phyloP scores from a whole-genome alignment of 1,139 yeast genomes.

The Blastobotrys arbuscula region DNA sequence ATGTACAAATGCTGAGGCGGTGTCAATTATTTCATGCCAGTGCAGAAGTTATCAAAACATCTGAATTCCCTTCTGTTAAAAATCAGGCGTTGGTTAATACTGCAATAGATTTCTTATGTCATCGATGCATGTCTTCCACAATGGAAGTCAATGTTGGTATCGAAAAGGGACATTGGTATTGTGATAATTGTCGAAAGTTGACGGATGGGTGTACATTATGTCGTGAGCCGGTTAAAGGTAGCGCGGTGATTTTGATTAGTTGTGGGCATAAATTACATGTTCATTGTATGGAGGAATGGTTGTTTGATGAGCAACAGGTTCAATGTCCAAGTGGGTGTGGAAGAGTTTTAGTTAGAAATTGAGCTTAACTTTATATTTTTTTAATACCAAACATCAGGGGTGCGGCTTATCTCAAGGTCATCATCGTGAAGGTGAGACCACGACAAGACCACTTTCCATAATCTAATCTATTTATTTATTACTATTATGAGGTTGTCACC shows the following conservation, averaged over 20 bases:
- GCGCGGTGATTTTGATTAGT: conserved; percentile 56
- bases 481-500: no score
- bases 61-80: conserved; percentile 41
- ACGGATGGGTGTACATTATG: conserved; percentile 77
- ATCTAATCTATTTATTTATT: no score
- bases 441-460: no score
- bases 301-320: conserved; percentile 52
- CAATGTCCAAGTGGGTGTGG: conserved; percentile 84
- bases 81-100: conserved; percentile 50
- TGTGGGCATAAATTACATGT: conserved; percentile 92
- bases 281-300: conserved; percentile 76
- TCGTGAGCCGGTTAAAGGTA: conserved; percentile 69
- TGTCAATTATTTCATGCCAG: conserved; percentile 52
- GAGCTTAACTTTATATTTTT: no score
- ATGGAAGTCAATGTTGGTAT: conserved; percentile 13
- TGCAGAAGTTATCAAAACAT: conserved; percentile 48
- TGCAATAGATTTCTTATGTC: conserved; percentile 60
- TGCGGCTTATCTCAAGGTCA: no score
- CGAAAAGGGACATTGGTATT: conserved; percentile 72
- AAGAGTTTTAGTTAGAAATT: conserved; percentile 10
- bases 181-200: conserved; percentile 59
- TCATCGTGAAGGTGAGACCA: no score
- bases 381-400: no score
- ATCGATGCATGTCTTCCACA: conserved; percentile 57
- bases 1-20: conserved; percentile 52